Evolutionary conservation across 345 rosid species (phyloP).

Genomic region (Salix caprea): DNA sequence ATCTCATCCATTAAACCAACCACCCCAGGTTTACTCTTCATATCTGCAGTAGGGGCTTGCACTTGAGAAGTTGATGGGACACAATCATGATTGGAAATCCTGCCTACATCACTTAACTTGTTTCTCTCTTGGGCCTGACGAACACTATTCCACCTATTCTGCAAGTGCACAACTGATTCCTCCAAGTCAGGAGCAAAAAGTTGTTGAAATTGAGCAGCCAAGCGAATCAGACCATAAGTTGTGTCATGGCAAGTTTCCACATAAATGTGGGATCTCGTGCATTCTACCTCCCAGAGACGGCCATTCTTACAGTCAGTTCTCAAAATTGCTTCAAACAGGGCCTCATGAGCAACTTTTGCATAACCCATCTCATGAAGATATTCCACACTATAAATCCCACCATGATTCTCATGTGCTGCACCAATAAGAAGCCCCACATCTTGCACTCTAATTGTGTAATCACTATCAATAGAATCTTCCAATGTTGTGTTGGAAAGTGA

Average conservation of each 20-base stretch:
- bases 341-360: constrained; percentile 73
- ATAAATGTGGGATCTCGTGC: constrained; percentile 55
- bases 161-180: constrained; percentile 79
- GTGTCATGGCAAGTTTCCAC: constrained; percentile 88
- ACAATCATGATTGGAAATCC: constrained; percentile 22
- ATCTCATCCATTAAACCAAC: constrained; percentile 75
- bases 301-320: constrained; percentile 52
- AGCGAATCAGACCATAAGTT: constrained; percentile 62
- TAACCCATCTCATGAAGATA: constrained; percentile 64
- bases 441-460: constrained; percentile 59
- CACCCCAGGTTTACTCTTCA: constrained; percentile 25
- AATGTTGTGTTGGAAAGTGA: constrained; percentile 43
- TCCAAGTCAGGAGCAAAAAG: constrained; percentile 87
- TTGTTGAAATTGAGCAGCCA: constrained; percentile 78
- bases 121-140: constrained; percentile 47
- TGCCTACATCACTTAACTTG: constrained; percentile 33
- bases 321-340: constrained; percentile 59
- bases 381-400: constrained; percentile 50
- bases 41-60: constrained; percentile 27
- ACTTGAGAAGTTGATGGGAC: constrained; percentile 36
- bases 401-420: constrained; percentile 42
- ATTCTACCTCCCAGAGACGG: constrained; percentile 75
- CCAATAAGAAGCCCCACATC: constrained; percentile 87
- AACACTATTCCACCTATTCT: constrained; percentile 70
- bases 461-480: constrained; percentile 39